Evolutionary conservation across 306 rosid genomes (phyloP).

Genomic region (Citrullus mucosospermus): DNA sequence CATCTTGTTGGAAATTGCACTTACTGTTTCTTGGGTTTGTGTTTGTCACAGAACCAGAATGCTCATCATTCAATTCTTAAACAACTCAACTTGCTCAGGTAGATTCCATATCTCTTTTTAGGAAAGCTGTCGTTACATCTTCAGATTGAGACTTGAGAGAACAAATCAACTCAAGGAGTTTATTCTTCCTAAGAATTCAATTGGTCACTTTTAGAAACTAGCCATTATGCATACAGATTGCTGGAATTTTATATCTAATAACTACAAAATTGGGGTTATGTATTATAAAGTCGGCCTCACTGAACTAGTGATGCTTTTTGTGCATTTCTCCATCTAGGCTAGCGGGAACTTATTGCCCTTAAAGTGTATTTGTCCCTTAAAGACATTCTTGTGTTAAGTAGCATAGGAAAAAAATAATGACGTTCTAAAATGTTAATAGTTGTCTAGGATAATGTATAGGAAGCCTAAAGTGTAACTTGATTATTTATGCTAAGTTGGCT

Average conservation of each 20-base stretch:
- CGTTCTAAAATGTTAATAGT: background rate
- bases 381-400: background rate
- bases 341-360: background rate
- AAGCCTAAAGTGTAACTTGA: constrained; percentile 1
- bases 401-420: background rate
- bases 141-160: background rate
- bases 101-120: constrained; percentile 10
- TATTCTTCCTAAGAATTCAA: background rate
- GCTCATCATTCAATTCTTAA: constrained; percentile 76
- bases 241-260: background rate
- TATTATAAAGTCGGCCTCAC: background rate
- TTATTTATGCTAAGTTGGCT: constrained; percentile 9
- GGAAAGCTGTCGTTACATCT: background rate
- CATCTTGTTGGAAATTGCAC: constrained; percentile 1
- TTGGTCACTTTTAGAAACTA: background rate
- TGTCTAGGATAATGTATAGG: background rate
- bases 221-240: background rate
- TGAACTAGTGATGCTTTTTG: background rate
- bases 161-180: background rate
- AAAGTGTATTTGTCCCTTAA: background rate
- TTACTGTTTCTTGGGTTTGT: constrained; percentile 11
- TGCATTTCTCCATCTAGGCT: background rate
- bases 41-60: constrained; percentile 65
- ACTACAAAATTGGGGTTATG: background rate
- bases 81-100: constrained; percentile 71